A percentile compares a stretch with the other conserved stretches of the same genome.
These are phyloP conservation scores for Agrocybe praecox DNA, from an alignment of 768 basidiomycete species.

Conservation along the genomic window DNA sequence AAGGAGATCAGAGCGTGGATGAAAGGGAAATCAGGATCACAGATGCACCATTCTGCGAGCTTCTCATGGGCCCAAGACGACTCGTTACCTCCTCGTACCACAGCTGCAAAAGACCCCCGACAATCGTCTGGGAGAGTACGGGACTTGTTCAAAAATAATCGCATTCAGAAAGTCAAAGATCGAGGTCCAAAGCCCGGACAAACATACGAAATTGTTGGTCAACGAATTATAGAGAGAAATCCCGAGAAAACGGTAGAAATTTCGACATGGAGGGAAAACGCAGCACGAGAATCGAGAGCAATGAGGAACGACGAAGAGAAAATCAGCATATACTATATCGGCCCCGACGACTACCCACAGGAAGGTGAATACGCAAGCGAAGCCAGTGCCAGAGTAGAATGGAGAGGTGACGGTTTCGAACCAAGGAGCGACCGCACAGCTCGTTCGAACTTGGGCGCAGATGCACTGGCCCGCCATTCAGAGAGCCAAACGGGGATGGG, in stretches of 20 bases:
- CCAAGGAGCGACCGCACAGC: not conserved
- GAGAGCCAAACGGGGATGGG: not conserved
- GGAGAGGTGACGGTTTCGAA: conserved; percentile 6
- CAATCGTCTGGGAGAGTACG: conserved; percentile 15
- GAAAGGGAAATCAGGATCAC: conserved; percentile 20
- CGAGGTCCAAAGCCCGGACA: conserved; percentile 33
- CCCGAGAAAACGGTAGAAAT: conserved; percentile 56
- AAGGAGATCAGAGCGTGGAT: conserved; percentile 24
- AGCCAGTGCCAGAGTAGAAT: conserved; percentile 7
- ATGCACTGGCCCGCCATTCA: not conserved
- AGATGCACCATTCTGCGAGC: conserved; percentile 16
- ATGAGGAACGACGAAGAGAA: conserved; percentile 33
- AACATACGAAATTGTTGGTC: conserved; percentile 44
- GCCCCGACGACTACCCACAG: conserved; percentile 33
- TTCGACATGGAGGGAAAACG: conserved; percentile 58
- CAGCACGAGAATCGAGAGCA: conserved; percentile 34
- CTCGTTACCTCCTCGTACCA: conserved; percentile 1
- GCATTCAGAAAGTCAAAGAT: conserved; percentile 14
- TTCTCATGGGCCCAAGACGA: conserved; percentile 4
- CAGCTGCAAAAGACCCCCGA: conserved; percentile 8
- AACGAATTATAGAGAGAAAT: conserved; percentile 47
- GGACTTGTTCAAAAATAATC: conserved; percentile 24
- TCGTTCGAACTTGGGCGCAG: not conserved
- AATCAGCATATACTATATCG: conserved; percentile 50
- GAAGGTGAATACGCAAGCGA: conserved; percentile 24